phyloP scores from a whole-genome alignment of 2,329 filamentous ascomycete genomes.

The Huntiella abstrusa region DNA sequence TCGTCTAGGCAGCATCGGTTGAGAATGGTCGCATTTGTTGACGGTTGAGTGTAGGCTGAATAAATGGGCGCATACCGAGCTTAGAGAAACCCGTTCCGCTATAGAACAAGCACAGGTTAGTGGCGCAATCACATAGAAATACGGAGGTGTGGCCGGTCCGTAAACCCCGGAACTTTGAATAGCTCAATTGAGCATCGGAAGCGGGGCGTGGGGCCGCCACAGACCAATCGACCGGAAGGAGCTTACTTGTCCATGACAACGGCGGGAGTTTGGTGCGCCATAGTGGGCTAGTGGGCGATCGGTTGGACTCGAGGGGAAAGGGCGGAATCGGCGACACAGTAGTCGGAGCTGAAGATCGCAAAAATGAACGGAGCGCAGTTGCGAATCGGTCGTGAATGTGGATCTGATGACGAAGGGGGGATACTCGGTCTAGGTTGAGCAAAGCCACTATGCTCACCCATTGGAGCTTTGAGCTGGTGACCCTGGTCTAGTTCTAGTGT shows the following conservation, averaged over 20 bases:
- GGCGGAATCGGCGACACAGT: background rate
- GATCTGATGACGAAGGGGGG: slow-evolving; percentile 10
- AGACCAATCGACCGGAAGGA: slow-evolving; percentile 14
- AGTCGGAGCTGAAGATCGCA: background rate
- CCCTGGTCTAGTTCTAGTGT: slow-evolving; percentile 1
- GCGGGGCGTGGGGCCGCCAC: slow-evolving; percentile 4
- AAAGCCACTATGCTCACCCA: slow-evolving; percentile 1
- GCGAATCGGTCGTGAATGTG: background rate
- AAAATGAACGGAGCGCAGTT: background rate
- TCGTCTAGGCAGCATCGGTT: too few relatives aligned
- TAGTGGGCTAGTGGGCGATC: slow-evolving; percentile 22
- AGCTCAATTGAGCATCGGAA: slow-evolving; percentile 3
- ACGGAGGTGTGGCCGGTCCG: background rate
- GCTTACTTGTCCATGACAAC: slow-evolving; percentile 99
- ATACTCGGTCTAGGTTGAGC: slow-evolving; percentile 6
- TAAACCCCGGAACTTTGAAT: background rate
- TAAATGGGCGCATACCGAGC: slow-evolving; percentile 48
- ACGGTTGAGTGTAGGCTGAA: slow-evolving; percentile 8
- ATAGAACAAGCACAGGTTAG: slow-evolving; percentile 17
- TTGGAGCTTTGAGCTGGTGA: slow-evolving; percentile 1
- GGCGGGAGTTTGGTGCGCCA: slow-evolving; percentile 98
- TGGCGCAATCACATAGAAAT: slow-evolving; percentile 18
- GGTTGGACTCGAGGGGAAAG: background rate
- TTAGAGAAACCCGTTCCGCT: slow-evolving; percentile 99
- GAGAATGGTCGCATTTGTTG: background rate